A percentile compares a stretch with the other conserved stretches of the same genome.
phyloP scores from a whole-genome alignment of 2,329 filamentous ascomycete species.

The Paramyrothecium sp. region DNA sequence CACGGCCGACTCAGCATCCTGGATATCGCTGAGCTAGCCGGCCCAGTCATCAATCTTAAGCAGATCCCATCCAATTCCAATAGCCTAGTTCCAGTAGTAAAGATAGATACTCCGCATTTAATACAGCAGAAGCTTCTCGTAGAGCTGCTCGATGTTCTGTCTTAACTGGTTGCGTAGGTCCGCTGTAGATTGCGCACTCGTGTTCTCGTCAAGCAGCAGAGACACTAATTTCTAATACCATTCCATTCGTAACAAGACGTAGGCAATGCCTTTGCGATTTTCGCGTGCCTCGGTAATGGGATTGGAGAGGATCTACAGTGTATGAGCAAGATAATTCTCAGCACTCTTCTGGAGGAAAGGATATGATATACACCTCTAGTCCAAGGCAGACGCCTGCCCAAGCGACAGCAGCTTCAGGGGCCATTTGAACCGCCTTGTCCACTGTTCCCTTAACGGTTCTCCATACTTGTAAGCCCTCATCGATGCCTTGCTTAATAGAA shows the following conservation, averaged over 20 bases:
- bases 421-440: slow-evolving; percentile 18
- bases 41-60: slow-evolving; percentile 33
- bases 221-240: slow-evolving; percentile 33
- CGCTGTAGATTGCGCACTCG: background rate
- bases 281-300: slow-evolving; percentile 19
- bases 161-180: slow-evolving; percentile 17
- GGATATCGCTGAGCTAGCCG: slow-evolving; percentile 22
- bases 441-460: slow-evolving; percentile 3
- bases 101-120: slow-evolving; percentile 37
- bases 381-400: slow-evolving; percentile 32
- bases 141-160: slow-evolving; percentile 29
- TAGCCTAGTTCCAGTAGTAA: slow-evolving; percentile 26
- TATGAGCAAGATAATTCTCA: slow-evolving; percentile 1
- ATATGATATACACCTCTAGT: slow-evolving; percentile 25
- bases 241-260: slow-evolving; percentile 34
- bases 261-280: slow-evolving; percentile 30
- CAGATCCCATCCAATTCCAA: slow-evolving; percentile 24
- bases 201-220: slow-evolving; percentile 22
- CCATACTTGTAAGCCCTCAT: background rate
- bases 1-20: slow-evolving; percentile 20
- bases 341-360: slow-evolving; percentile 1
- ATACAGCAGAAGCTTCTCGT: slow-evolving; percentile 35
- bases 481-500: background rate
- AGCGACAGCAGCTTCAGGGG: slow-evolving; percentile 30
- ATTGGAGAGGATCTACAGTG: slow-evolving; percentile 26